Evolutionary conservation across 1,139 yeast species (phyloP).

Genomic region (Scheffersomyces titani): DNA sequence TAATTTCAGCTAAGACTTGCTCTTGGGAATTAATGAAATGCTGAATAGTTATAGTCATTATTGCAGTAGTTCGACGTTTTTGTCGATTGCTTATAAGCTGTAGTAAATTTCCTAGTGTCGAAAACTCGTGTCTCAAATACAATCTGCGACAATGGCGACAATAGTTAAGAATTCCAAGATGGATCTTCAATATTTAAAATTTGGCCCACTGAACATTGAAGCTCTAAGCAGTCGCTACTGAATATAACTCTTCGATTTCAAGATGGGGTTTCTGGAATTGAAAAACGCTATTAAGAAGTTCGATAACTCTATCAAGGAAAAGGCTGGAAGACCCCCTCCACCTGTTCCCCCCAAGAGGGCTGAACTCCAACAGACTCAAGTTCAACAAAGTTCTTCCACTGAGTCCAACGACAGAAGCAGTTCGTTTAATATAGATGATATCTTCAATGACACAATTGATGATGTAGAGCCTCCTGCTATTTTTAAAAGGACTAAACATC

Average conservation of each 20-base stretch:
- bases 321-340: not conserved
- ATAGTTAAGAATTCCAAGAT: not conserved
- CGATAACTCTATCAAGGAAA: constrained; percentile 9
- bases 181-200: not conserved
- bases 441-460: constrained; percentile 25
- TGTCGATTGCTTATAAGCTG: too few relatives aligned
- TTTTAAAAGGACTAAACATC: constrained; percentile 23
- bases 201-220: not conserved
- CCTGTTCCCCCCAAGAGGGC: not conserved
- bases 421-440: constrained; percentile 6
- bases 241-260: not conserved
- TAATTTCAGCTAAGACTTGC: too few relatives aligned
- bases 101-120: too few relatives aligned
- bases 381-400: not conserved
- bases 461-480: constrained; percentile 28
- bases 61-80: too few relatives aligned
- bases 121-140: too few relatives aligned
- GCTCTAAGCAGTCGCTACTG: not conserved
- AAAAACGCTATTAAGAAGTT: constrained; percentile 27
- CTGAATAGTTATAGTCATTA: too few relatives aligned
- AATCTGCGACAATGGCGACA: not conserved
- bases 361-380: not conserved
- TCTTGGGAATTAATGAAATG: too few relatives aligned
- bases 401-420: not conserved
- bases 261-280: constrained; percentile 31